phyloP scores from a whole-genome alignment of 1,139 yeast species.

The Geotrichum reessii region DNA sequence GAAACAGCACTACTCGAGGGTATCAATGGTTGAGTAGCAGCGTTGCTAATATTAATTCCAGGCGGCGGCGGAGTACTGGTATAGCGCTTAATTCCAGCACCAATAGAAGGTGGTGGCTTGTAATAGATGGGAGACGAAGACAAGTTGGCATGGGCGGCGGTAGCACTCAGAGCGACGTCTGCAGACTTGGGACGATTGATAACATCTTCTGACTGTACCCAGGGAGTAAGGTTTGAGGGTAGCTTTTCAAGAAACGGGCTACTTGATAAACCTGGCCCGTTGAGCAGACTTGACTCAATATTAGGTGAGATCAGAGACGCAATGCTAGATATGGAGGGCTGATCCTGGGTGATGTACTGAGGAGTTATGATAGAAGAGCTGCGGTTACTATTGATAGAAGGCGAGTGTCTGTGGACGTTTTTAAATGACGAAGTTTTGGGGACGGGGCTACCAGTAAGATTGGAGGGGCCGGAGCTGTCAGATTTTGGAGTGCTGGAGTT shows the following conservation, averaged over 20 bases:
- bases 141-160: neutral
- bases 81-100: conserved; percentile 6
- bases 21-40: conserved; percentile 11
- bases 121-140: neutral
- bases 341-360: neutral
- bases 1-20: neutral
- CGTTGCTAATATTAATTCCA: conserved; percentile 11
- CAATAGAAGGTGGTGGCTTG: conserved; percentile 6
- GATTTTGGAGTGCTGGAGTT: neutral
- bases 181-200: conserved; percentile 6
- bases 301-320: conserved; percentile 3
- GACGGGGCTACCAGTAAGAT: neutral
- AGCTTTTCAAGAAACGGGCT: neutral
- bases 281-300: neutral
- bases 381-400: neutral
- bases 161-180: neutral
- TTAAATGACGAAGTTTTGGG: neutral
- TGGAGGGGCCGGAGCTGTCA: neutral
- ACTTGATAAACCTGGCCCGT: neutral
- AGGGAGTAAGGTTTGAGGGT: conserved; percentile 2
- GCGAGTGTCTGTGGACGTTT: conserved; percentile 4
- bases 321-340: neutral
- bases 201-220: conserved; percentile 6
- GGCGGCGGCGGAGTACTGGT: conserved; percentile 18
- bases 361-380: conserved; percentile 6